phyloP scores from a whole-genome alignment of 306 rosid genomes.

The Cicer pinnatifidum region DNA sequence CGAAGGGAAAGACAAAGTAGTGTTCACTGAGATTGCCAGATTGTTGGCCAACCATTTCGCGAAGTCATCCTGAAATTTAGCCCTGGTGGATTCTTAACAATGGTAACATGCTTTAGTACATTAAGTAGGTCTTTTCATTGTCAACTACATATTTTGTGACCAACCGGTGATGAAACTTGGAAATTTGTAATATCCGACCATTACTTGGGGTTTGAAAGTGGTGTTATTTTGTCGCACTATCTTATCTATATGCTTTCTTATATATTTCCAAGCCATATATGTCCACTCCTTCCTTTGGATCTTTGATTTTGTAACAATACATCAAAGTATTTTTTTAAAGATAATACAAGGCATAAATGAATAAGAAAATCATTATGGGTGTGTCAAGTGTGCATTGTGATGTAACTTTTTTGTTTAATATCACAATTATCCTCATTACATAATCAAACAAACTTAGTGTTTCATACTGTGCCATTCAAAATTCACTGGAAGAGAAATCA shows the following conservation, averaged over 20 bases:
- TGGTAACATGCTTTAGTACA: slow-evolving; percentile 39
- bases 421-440: not conserved
- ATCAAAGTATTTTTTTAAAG: not conserved
- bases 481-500: not conserved
- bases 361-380: not conserved
- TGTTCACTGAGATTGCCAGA: slow-evolving; percentile 60
- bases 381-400: not conserved
- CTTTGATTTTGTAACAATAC: not conserved
- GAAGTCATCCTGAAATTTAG: slow-evolving; percentile 49
- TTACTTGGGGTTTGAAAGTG: slow-evolving; percentile 24
- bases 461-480: not conserved
- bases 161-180: slow-evolving; percentile 36
- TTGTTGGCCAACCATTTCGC: slow-evolving; percentile 61
- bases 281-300: slow-evolving; percentile 12
- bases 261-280: slow-evolving; percentile 8
- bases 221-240: slow-evolving; percentile 40
- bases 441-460: not conserved
- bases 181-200: slow-evolving; percentile 40
- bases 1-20: slow-evolving; percentile 64
- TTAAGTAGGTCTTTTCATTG: slow-evolving; percentile 35
- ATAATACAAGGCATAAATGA: not conserved
- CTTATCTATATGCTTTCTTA: slow-evolving; percentile 9
- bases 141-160: slow-evolving; percentile 32
- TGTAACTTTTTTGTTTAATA: not conserved
- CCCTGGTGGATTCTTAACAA: slow-evolving; percentile 22